Conservation (phyloP, 2,329 filamentous ascomycete species). For the Bipolaris bicolor region DNA sequence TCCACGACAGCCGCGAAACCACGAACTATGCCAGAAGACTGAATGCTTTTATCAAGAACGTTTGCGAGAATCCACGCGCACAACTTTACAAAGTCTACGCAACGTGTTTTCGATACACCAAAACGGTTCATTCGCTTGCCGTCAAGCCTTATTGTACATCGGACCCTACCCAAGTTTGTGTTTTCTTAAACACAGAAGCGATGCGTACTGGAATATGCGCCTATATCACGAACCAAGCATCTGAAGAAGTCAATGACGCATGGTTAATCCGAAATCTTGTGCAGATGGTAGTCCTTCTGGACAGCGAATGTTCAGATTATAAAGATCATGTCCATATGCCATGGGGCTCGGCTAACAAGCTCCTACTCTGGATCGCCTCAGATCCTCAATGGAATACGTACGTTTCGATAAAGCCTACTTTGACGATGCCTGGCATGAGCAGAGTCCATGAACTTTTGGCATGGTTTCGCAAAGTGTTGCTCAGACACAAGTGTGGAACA, state of each 20-base stretch:
- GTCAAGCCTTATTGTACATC: not conserved
- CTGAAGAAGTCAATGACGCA: not conserved
- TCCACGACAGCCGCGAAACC: not conserved
- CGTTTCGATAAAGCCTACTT: not conserved
- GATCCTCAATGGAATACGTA: conserved; percentile 3
- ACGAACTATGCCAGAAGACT: not conserved
- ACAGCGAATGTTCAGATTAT: not conserved
- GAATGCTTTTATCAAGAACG: not conserved
- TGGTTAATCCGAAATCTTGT: not conserved
- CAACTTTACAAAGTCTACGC: not conserved
- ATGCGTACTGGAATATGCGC: not conserved
- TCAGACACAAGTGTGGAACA: not conserved
- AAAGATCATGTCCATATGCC: not conserved
- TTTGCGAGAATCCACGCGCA: not conserved
- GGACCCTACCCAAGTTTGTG: not conserved
- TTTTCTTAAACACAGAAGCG: not conserved
- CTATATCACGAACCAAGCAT: not conserved
- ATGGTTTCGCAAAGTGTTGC: not conserved
- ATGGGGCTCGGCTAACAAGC: not conserved
- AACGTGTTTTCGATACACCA: not conserved
- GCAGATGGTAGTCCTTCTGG: not conserved
- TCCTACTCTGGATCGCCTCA: not conserved
- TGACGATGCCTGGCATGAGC: not conserved
- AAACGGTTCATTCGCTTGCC: not conserved
- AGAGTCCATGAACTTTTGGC: not conserved